Base-by-base conservation (phyloP, 2,329 filamentous ascomycete species). In the Xylariaceae sp. region DNA sequence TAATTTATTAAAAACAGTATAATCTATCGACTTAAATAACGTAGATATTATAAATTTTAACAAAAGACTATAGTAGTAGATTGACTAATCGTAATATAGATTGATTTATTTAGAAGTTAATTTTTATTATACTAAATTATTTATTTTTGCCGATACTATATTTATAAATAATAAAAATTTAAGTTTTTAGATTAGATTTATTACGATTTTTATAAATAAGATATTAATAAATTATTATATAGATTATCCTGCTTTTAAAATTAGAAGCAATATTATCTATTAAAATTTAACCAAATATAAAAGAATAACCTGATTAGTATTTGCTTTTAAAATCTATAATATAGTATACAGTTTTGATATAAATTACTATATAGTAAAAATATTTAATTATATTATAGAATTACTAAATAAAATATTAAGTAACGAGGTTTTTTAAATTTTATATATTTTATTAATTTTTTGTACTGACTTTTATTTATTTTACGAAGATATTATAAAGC, bases 251-350 rank as follows among this genome's bases (percentile, higher is more conserved):
- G 33, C 16, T 27, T 40, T 40, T 40, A 27, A 40, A 22, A n/a
- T 40, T 27, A 40, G 29, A 22, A 29, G 22, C 6, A 40, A 40
- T 27, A 40, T 40, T 27, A 16, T 40, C 14, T 40, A 40, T 29
- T 40, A 40, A 12, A 27, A n/a, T 8, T 29, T 40, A 22, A 40
- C 21, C 11, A 40, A 40, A 27, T 40, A 29, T 40, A 40, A 40
- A 29, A 14, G 22, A 7, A 17, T 40, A 10, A 40, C 19, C n/a
- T 7, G 19, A 16, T 22, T 17, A 11, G 22, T 40, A 22, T 40
- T 40, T 27, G 22, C 23, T 23, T 25, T 23, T 6, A 27, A 40
- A 40, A 29, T 40, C 5, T 40, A 40, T 40, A 40, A 27, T 20
- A 40, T 40, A 40, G 29, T 25, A 7, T 25, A 25, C 11, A 19